phyloP scores from a whole-genome alignment of 352 stramenopile genomes.

The Aphanomyces cochlioides region DNA sequence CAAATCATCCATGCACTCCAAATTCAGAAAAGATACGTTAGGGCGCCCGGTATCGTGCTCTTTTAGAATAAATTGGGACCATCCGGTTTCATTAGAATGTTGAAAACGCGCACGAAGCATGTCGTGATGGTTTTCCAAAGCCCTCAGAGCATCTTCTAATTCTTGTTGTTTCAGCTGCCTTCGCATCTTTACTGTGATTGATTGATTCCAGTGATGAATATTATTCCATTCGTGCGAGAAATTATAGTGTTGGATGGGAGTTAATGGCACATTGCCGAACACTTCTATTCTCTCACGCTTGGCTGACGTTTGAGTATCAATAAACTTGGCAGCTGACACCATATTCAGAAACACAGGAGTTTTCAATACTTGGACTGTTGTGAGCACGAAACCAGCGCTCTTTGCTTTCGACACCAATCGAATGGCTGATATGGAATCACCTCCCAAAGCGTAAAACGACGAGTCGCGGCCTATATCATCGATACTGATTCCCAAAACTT shows the following conservation, averaged over 20 bases:
- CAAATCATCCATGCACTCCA: background rate
- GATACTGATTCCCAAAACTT: conserved; percentile 62
- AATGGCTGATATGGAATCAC: conserved; percentile 38
- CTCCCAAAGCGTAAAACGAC: conserved; percentile 79
- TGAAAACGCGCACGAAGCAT: conserved; percentile 7
- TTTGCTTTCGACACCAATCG: conserved; percentile 1
- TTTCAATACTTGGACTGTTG: background rate
- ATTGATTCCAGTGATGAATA: background rate
- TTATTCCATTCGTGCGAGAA: background rate
- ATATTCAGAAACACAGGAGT: background rate
- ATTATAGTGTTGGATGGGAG: background rate
- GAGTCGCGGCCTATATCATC: conserved; percentile 49
- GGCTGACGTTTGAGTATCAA: background rate
- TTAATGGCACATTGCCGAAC: background rate
- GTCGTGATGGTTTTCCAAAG: conserved; percentile 2
- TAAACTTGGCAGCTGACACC: background rate
- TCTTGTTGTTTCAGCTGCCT: background rate
- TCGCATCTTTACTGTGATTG: background rate
- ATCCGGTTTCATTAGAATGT: background rate
- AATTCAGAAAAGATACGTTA: background rate
- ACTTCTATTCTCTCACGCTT: background rate
- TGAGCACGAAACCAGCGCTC: background rate
- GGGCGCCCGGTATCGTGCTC: background rate
- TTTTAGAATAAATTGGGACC: background rate
- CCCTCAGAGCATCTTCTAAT: background rate